Conservation (phyloP, 23 red algal genomes). For the Cyanidium caldarium region DNA sequence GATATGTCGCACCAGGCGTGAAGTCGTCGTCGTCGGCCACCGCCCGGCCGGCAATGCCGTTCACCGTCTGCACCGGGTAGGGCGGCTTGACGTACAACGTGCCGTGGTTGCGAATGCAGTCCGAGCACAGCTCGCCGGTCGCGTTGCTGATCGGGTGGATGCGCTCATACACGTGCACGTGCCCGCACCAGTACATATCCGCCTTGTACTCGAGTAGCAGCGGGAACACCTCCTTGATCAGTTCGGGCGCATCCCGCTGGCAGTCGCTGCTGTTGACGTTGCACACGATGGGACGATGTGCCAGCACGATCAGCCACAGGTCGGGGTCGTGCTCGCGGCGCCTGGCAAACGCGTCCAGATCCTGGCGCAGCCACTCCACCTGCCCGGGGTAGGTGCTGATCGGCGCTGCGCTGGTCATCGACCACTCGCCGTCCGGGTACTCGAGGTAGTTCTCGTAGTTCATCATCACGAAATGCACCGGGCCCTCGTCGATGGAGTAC, state of each 20-base stretch:
- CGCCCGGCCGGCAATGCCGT: constrained; percentile 16
- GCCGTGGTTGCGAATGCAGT: constrained; percentile 10
- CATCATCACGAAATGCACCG: constrained; percentile 20
- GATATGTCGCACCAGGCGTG: constrained; percentile 9
- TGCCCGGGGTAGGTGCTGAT: constrained; percentile 22
- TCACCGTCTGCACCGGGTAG: constrained; percentile 20
- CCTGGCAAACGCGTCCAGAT: constrained; percentile 6
- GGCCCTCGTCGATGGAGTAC: constrained; percentile 23
- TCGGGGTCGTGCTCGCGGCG: constrained; percentile 10
- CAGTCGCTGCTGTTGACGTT: constrained; percentile 17
- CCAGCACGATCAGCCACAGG: constrained; percentile 23
- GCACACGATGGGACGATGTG: constrained; percentile 16
- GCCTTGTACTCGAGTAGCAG: constrained; percentile 20
- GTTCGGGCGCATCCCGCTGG: neutral
- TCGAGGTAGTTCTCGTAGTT: constrained; percentile 27
- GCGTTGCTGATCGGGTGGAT: constrained; percentile 14
- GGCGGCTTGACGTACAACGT: constrained; percentile 13
- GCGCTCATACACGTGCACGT: constrained; percentile 22
- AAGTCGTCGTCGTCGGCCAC: constrained; percentile 22
- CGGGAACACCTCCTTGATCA: constrained; percentile 16
- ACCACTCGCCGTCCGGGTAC: constrained; percentile 16
- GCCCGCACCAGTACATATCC: constrained; percentile 30
- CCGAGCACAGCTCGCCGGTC: constrained; percentile 8
- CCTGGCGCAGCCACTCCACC: constrained; percentile 11
- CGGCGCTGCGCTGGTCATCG: constrained; percentile 12